phyloP scores from a whole-genome alignment of 495 filamentous ascomycete species.

The Aspergillus bertholletiae region DNA sequence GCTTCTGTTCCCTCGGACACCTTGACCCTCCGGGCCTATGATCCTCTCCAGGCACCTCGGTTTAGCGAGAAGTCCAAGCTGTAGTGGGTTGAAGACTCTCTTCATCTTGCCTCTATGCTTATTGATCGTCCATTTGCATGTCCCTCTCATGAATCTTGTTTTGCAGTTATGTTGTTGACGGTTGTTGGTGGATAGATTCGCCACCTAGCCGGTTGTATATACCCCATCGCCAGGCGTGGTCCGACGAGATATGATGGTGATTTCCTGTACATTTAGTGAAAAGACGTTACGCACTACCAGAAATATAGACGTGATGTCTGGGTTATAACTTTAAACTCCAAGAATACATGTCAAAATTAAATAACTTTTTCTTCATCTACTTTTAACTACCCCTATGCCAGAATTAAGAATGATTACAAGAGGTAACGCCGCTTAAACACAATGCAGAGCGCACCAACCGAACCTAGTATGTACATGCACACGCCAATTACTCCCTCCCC shows the following conservation, averaged over 20 bases:
- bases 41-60: conserved; percentile 58
- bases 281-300: background rate
- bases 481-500: background rate
- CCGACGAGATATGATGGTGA: background rate
- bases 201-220: conserved; percentile 2
- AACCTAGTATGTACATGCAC: background rate
- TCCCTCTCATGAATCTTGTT: background rate
- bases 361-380: background rate
- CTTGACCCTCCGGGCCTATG: conserved; percentile 59
- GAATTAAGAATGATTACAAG: background rate
- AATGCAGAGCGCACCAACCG: background rate
- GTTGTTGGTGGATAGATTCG: background rate
- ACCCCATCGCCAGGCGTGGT: background rate
- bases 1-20: conserved; percentile 66
- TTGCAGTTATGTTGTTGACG: background rate
- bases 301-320: background rate
- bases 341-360: background rate
- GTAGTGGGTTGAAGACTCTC: conserved; percentile 11
- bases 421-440: background rate
- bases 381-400: background rate
- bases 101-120: background rate
- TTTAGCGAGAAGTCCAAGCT: conserved; percentile 60
- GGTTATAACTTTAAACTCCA: background rate
- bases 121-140: background rate
- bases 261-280: background rate